Conservation (phyloP, 2,329 filamentous ascomycete genomes). For the Bipolaris oryzae region DNA sequence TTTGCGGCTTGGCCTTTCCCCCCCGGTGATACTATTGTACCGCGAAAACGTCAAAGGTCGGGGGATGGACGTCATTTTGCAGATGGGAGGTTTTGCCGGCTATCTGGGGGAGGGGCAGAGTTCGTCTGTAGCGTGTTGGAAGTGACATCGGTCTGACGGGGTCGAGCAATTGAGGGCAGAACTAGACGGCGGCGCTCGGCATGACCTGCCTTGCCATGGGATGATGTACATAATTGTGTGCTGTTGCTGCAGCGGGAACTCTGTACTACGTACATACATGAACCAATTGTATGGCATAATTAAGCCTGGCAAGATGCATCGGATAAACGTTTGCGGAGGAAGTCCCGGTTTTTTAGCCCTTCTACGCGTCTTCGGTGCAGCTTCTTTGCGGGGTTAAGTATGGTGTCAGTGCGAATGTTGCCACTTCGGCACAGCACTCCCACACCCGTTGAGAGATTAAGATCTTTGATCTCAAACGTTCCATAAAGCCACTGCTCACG, state of each 20-base stretch:
- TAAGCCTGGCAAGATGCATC: background rate
- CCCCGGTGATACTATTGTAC: too few relatives aligned
- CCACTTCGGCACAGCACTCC: constrained; percentile 1
- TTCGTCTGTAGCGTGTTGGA: background rate
- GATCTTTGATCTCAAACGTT: background rate
- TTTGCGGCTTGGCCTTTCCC: constrained; percentile 1
- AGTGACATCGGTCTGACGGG: constrained; percentile 2
- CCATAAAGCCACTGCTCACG: background rate
- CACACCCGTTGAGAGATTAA: background rate
- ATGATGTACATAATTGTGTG: too few relatives aligned
- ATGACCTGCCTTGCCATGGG: too few relatives aligned
- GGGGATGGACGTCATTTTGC: constrained; percentile 9
- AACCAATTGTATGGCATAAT: background rate
- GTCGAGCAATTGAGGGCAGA: background rate
- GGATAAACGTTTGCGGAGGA: background rate
- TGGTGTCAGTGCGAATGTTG: constrained; percentile 1
- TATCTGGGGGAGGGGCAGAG: background rate
- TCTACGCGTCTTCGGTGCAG: constrained; percentile 12
- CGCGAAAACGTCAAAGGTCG: constrained; percentile 7
- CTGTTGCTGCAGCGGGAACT: background rate
- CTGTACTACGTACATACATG: background rate
- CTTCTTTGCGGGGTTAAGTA: constrained; percentile 6
- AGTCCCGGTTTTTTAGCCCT: constrained; percentile 1
- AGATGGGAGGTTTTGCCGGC: background rate
- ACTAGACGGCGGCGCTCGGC: too few relatives aligned